Evolutionary conservation across 2,329 filamentous ascomycete species (phyloP), one percentile per base, ranked within the genome.

Genomic region (Cephalotrichum gorgonifer): DNA sequence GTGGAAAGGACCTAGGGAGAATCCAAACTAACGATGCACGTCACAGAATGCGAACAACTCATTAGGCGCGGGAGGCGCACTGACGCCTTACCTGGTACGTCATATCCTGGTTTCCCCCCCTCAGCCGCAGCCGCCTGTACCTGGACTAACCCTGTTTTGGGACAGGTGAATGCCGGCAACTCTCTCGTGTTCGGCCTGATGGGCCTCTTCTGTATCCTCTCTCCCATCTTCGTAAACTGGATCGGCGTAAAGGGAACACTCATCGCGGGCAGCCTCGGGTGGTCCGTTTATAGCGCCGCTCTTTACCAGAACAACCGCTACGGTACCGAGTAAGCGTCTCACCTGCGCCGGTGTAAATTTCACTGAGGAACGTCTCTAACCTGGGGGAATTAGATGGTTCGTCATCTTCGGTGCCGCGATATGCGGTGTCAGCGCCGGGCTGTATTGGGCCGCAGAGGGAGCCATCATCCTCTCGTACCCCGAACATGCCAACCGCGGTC

Each of bases 31-130:
- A 38, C 33, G 71, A 48, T 15, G 15, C 26, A 6, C 4, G 0
- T 57, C 78, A 3, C 78, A 75, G 74, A 77, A 75, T 56, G 75
- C 75, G 1, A 75, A 77, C 70, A 76, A 73, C 52, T 63, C 66
- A 1, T 60, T 75, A 4, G 74, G 75, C 15, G 75, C 74, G 1
- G 74, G 74, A 31, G 74, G 74, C 27, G 70, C 70, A 2, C 69
- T 75, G 49, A 65, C 68, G 44, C 73, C 73, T 0, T 76, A 68
- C 45, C 64, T 78, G 46, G 51, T 52, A 44, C 12, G 45, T 43
- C 23, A 31, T n/a, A 39, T 15, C 43, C 17, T 22, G 3, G 38
- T n/a, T n/a, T n/a, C n/a, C n/a, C n/a, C n/a, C n/a, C 11, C 15
- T 27, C 14, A 15, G 35, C 35, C 4, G 17, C 3, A 9, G 20